Percentiles rank a stretch among this genome's conserved stretches.
Conservation (phyloP, 768 basidiomycete genomes). For the Lactifluus subvellereus region DNA sequence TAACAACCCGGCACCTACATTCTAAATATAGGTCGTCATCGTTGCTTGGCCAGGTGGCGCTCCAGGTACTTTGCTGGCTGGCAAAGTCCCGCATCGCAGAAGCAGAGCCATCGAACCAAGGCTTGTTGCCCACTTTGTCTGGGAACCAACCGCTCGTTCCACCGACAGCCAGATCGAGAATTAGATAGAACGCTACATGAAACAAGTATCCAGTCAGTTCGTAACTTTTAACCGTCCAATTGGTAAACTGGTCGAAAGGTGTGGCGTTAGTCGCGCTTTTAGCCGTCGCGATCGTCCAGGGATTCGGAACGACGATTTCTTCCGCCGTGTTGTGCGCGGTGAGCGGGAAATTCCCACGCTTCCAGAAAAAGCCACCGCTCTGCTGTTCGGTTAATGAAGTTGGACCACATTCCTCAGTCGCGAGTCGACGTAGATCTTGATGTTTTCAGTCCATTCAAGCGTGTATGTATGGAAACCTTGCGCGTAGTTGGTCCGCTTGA, state of each 20-base stretch:
- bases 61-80: conserved; percentile 56
- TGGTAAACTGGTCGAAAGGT: conserved; percentile 49
- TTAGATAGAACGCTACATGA: conserved; percentile 65
- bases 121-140: conserved; percentile 53
- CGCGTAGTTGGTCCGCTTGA: conserved; percentile 43
- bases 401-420: conserved; percentile 49
- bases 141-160: conserved; percentile 70
- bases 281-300: conserved; percentile 39
- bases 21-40: conserved; percentile 57
- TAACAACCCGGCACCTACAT: conserved; percentile 39
- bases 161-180: conserved; percentile 75
- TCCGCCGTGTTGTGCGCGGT: conserved; percentile 37
- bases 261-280: conserved; percentile 41
- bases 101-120: conserved; percentile 59
- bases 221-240: conserved; percentile 2
- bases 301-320: conserved; percentile 40
- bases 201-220: conserved; percentile 8
- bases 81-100: conserved; percentile 73
- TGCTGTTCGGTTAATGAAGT: conserved; percentile 35
- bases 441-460: conserved; percentile 53
- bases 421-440: conserved; percentile 50
- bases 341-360: conserved; percentile 45
- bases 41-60: conserved; percentile 64
- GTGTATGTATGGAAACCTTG: conserved; percentile 48
- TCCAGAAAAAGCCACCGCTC: conserved; percentile 46